These are phyloP conservation scores for Peniophora sp. DNA, from an alignment of 1,284 basidiomycete species.

Conservation along the genomic window DNA sequence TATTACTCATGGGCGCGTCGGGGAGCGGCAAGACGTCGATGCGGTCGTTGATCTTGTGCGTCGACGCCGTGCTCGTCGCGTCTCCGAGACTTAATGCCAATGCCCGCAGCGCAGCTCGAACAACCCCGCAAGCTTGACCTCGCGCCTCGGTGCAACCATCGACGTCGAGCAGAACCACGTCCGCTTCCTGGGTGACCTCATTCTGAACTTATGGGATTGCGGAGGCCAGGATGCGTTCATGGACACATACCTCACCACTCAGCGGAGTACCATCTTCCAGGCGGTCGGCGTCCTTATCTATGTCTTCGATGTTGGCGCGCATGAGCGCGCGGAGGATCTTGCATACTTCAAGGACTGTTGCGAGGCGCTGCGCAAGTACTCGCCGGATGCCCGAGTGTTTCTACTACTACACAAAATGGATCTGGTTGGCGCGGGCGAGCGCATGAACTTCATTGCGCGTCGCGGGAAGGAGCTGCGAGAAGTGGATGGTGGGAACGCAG, in stretches of 20 bases:
- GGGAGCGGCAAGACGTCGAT: slow-evolving; percentile 93
- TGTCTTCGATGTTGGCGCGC: slow-evolving; percentile 88
- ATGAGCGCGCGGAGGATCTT: slow-evolving; percentile 70
- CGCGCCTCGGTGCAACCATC: slow-evolving; percentile 90
- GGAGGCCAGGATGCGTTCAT: slow-evolving; percentile 98
- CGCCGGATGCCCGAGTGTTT: slow-evolving; percentile 82
- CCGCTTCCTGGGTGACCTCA: slow-evolving; percentile 90
- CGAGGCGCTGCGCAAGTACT: slow-evolving; percentile 67
- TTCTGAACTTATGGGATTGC: slow-evolving; percentile 96
- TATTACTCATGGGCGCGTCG: slow-evolving; percentile 92
- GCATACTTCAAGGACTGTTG: slow-evolving; percentile 86
- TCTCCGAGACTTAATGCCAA: background rate
- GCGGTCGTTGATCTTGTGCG: slow-evolving; percentile 97
- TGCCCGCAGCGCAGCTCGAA: slow-evolving; percentile 62
- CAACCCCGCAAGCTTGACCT: slow-evolving; percentile 87
- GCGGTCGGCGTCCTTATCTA: slow-evolving; percentile 97
- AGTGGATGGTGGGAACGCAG: slow-evolving; percentile 51
- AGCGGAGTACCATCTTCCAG: slow-evolving; percentile 89
- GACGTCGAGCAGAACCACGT: slow-evolving; percentile 98
- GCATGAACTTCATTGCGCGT: slow-evolving; percentile 51
- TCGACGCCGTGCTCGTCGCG: slow-evolving; percentile 11
- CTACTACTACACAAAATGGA: slow-evolving; percentile 98
- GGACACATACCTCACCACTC: slow-evolving; percentile 89
- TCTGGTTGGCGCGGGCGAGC: slow-evolving; percentile 46
- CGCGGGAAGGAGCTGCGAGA: slow-evolving; percentile 54